A percentile compares a stretch with the other conserved stretches of the same genome.
These are phyloP conservation scores for Xylaria telfairii DNA, from an alignment of 495 filamentous ascomycete species.

Conservation along the genomic window DNA sequence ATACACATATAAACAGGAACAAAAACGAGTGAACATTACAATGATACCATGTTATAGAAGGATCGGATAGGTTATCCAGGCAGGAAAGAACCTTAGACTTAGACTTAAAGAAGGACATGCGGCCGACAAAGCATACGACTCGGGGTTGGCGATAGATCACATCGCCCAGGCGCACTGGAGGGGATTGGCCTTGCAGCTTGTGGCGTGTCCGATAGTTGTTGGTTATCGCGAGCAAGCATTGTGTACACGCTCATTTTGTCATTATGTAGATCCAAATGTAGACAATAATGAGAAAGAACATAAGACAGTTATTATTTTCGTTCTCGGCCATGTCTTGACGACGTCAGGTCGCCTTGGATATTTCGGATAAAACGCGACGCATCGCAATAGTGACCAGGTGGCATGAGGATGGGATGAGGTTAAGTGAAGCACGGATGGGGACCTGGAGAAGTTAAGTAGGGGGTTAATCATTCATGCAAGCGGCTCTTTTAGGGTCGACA, in stretches of 20 bases:
- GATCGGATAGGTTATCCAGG: constrained; percentile 24
- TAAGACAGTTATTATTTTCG: not conserved
- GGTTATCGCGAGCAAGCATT: constrained; percentile 1
- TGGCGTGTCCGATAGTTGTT: not conserved
- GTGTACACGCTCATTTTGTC: not conserved
- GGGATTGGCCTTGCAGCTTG: not conserved
- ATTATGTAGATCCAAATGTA: constrained; percentile 4
- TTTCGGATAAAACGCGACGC: not conserved
- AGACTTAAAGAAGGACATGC: constrained; percentile 9
- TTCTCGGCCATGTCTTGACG: not conserved
- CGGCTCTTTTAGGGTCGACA: not conserved
- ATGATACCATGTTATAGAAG: constrained; percentile 36
- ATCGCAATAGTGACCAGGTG: not conserved
- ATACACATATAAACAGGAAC: not conserved
- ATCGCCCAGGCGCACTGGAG: not conserved
- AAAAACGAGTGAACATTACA: constrained; percentile 14
- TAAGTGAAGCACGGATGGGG: not conserved
- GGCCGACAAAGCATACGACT: not conserved
- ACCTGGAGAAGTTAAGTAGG: not conserved
- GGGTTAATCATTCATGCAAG: not conserved
- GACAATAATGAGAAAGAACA: constrained; percentile 4
- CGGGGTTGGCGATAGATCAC: not conserved
- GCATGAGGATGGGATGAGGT: not conserved
- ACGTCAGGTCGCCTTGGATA: not conserved
- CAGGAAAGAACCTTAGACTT: constrained; percentile 28